phyloP scores from a whole-genome alignment of 1,284 basidiomycete species.

The Cutaneotrichosporon arboriforme region DNA sequence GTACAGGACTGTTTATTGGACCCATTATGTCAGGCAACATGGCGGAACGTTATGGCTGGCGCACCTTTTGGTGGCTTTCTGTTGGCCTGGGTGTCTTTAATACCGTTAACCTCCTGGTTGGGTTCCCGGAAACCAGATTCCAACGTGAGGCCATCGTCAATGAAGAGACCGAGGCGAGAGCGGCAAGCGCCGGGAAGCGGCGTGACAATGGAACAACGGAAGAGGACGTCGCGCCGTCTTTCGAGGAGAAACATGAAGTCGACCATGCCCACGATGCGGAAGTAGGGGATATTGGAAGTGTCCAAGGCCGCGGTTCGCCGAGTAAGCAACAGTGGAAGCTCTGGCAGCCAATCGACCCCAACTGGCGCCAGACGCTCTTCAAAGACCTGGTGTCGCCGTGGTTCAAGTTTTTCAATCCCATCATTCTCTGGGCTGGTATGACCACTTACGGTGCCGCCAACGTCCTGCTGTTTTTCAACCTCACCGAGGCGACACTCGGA shows the following conservation, averaged over 20 bases:
- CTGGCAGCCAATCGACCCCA: constrained; percentile 9
- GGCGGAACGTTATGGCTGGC: constrained; percentile 9
- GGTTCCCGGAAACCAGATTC: constrained; percentile 12
- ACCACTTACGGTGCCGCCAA: constrained; percentile 8
- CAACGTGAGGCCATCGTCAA: not conserved
- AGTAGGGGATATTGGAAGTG: not conserved
- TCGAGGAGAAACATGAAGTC: not conserved
- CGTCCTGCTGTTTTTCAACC: constrained; percentile 15
- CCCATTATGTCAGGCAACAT: constrained; percentile 13
- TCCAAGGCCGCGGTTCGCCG: not conserved
- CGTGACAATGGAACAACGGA: not conserved
- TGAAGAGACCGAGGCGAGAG: too few species aligned
- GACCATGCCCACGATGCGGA: not conserved
- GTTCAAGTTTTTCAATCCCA: constrained; percentile 15
- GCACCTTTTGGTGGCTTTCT: constrained; percentile 12
- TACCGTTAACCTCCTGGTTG: constrained; percentile 4
- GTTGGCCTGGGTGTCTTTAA: constrained; percentile 4
- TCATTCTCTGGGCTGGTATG: constrained; percentile 15
- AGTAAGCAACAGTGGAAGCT: constrained; percentile 9
- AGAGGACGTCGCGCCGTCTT: not conserved
- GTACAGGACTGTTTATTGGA: constrained; percentile 11
- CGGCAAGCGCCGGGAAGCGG: too few species aligned
- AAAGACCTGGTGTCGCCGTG: constrained; percentile 12
- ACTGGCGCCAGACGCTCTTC: constrained; percentile 11
- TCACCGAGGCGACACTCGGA: constrained; percentile 6